Percentiles rank a stretch among this genome's conserved stretches.
Conservation (phyloP, 805 yeast species). For the Candida tammaniensis region DNA sequence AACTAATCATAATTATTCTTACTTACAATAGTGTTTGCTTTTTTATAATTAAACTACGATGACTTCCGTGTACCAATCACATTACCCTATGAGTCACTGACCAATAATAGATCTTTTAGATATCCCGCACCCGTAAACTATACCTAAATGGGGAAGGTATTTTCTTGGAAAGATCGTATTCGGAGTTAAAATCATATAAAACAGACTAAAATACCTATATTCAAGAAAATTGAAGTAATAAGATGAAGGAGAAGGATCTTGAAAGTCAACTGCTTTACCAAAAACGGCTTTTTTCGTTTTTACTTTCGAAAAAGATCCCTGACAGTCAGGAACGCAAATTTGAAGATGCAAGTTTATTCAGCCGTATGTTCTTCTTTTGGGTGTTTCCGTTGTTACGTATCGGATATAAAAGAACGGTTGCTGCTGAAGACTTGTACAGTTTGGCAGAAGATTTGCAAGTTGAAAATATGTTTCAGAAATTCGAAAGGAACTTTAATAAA, state of each 20-base stretch:
- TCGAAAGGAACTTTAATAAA: slow-evolving; percentile 15
- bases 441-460: slow-evolving; percentile 36
- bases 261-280: slow-evolving; percentile 17
- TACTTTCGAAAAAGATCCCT: slow-evolving; percentile 42
- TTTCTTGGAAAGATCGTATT: too few relatives aligned
- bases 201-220: too few relatives aligned
- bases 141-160: slow-evolving; percentile 1
- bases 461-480: slow-evolving; percentile 25
- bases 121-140: slow-evolving; percentile 1
- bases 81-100: too few relatives aligned
- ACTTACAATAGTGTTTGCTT: too few relatives aligned
- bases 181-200: too few relatives aligned
- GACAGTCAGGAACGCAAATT: slow-evolving; percentile 39
- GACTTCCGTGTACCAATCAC: too few relatives aligned
- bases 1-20: too few relatives aligned
- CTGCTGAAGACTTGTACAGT: slow-evolving; percentile 56
- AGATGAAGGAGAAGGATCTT: too few relatives aligned
- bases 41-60: too few relatives aligned
- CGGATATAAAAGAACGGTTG: slow-evolving; percentile 71
- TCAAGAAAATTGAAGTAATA: too few relatives aligned
- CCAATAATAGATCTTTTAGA: slow-evolving; percentile 1
- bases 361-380: slow-evolving; percentile 62
- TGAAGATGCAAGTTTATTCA: slow-evolving; percentile 33
- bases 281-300: slow-evolving; percentile 31
- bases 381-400: slow-evolving; percentile 56